These are phyloP conservation scores for Ophiostoma australiae DNA, from an alignment of 2,329 filamentous ascomycete species.

Conservation along the genomic window DNA sequence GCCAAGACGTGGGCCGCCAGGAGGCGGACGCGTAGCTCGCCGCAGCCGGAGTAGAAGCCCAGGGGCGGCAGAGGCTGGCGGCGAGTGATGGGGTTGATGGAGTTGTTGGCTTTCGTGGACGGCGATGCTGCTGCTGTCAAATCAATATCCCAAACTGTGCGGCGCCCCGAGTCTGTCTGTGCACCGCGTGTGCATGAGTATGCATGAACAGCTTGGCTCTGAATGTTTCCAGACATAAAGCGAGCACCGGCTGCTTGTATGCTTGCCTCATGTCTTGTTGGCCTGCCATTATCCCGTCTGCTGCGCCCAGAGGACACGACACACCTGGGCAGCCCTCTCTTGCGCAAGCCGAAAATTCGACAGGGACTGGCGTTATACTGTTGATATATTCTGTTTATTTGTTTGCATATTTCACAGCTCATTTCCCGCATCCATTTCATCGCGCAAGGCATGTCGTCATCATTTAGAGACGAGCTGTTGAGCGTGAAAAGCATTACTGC, in stretches of 20 bases:
- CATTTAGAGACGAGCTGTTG: neutral
- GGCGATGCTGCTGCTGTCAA: neutral
- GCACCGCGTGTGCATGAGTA: neutral
- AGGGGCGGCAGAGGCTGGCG: conserved; percentile 35
- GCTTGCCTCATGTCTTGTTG: neutral
- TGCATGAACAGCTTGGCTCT: neutral
- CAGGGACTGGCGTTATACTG: neutral
- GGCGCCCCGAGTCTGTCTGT: neutral
- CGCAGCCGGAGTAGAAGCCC: conserved; percentile 48
- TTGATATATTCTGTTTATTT: neutral
- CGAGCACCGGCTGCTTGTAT: no score
- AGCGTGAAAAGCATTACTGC: neutral
- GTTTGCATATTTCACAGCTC: neutral
- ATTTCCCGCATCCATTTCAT: neutral
- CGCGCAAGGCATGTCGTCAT: neutral
- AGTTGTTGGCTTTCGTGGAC: no score
- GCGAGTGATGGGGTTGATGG: neutral
- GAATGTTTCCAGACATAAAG: no score
- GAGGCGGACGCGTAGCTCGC: conserved; percentile 19
- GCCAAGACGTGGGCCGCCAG: conserved; percentile 33
- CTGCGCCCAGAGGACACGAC: neutral
- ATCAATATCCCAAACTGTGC: neutral
- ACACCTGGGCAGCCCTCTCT: neutral
- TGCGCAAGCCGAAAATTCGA: neutral
- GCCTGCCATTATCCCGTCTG: neutral